Evolutionary conservation across 1,284 basidiomycete genomes (phyloP).

Genomic region (Phenoliferia sp.): DNA sequence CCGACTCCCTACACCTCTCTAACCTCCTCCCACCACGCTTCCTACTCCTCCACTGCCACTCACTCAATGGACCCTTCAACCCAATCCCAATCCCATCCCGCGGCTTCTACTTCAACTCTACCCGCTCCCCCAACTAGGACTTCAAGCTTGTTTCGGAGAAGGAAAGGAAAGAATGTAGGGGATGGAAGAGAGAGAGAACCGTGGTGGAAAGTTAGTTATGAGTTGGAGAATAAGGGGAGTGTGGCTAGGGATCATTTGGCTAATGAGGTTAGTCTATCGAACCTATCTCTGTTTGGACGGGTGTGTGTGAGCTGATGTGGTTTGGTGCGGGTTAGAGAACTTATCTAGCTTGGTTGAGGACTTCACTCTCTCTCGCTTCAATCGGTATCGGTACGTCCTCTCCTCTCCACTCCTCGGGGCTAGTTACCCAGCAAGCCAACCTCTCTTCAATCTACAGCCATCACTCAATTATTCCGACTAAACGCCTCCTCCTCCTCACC

Average conservation of each 20-base stretch:
- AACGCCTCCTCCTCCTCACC: constrained; percentile 1
- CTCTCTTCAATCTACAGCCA: constrained; percentile 6
- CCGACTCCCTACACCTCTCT: neutral
- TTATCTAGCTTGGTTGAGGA: constrained; percentile 40
- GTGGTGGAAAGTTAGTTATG: neutral
- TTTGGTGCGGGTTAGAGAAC: neutral
- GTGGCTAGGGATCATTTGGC: constrained; percentile 43
- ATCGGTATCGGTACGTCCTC: constrained; percentile 31
- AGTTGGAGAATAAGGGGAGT: constrained; percentile 36
- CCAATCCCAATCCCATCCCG: neutral
- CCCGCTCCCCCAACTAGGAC: neutral
- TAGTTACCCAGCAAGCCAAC: neutral
- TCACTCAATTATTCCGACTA: constrained; percentile 29
- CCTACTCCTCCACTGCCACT: neutral
- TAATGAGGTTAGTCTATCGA: constrained; percentile 25
- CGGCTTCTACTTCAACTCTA: neutral
- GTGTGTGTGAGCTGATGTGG: neutral
- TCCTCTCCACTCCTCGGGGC: too few species aligned
- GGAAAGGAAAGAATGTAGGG: neutral
- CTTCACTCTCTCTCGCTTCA: constrained; percentile 35
- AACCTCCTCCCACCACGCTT: neutral
- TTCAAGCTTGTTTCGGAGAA: neutral
- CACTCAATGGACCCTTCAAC: neutral
- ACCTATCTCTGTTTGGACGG: neutral
- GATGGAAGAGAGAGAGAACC: neutral